A percentile compares a stretch with the other conserved stretches of the same genome.
phyloP scores from a whole-genome alignment of 73 alveolate genomes.

The Paraurostyla sp. region DNA sequence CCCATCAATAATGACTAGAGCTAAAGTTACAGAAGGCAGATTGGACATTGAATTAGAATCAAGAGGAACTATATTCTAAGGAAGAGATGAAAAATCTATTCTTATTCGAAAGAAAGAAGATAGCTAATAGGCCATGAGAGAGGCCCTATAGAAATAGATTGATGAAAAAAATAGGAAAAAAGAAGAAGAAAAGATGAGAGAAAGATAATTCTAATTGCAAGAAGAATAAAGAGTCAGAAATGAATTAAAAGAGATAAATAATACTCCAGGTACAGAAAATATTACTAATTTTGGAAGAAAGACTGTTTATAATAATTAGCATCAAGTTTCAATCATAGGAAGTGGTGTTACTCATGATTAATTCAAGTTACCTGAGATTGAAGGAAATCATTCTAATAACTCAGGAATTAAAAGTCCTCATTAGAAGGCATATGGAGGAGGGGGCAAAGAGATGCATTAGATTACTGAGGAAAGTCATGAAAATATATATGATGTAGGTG shows the following conservation, averaged over 20 bases:
- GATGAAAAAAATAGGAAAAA: conserved; percentile 68
- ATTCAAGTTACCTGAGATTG: conserved; percentile 5
- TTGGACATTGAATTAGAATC: conserved; percentile 64
- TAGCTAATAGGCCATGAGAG: conserved; percentile 61
- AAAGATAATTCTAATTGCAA: background rate
- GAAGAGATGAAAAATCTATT: conserved; percentile 71
- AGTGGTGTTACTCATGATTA: background rate
- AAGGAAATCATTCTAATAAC: background rate
- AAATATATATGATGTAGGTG: background rate
- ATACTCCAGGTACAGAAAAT: background rate
- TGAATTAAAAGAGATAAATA: background rate
- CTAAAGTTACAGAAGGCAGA: conserved; percentile 45
- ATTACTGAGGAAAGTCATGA: conserved; percentile 9
- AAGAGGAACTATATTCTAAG: conserved; percentile 65
- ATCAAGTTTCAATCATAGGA: conserved; percentile 25
- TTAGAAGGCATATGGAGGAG: background rate
- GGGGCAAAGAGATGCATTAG: background rate
- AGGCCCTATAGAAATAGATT: conserved; percentile 63
- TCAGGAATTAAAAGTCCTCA: conserved; percentile 33
- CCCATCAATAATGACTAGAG: conserved; percentile 50
- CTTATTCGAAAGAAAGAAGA: conserved; percentile 48
- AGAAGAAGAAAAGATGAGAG: conserved; percentile 54
- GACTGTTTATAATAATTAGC: conserved; percentile 17
- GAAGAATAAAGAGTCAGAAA: conserved; percentile 42
- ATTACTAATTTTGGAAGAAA: conserved; percentile 44